phyloP scores from a whole-genome alignment of 2,329 filamentous ascomycete species.

The Alternaria postmessia region DNA sequence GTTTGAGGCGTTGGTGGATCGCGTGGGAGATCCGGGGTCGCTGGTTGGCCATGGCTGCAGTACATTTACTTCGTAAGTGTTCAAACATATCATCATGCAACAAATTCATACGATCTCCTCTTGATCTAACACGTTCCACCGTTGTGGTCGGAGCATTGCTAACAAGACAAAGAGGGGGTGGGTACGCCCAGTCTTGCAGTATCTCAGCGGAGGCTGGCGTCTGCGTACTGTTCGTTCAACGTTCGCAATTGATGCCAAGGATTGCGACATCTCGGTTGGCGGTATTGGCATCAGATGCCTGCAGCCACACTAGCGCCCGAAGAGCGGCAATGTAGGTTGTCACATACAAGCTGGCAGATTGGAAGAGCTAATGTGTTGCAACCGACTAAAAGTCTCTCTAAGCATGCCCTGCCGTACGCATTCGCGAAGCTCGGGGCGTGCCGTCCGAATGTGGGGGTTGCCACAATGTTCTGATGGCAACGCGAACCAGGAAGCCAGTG shows the following conservation, averaged over 20 bases:
- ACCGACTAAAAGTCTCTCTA: neutral
- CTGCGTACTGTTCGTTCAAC: neutral
- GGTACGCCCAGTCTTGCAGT: neutral
- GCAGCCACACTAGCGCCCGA: conserved; percentile 10
- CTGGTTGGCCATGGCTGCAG: conserved; percentile 10
- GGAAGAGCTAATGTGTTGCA: neutral
- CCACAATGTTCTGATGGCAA: neutral
- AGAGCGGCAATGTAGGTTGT: conserved; percentile 1
- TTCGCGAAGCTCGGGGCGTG: neutral
- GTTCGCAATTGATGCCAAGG: conserved; percentile 18
- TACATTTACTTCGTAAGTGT: neutral
- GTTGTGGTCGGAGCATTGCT: neutral
- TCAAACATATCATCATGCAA: neutral
- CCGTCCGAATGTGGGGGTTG: neutral
- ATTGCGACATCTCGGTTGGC: conserved; percentile 21
- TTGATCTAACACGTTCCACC: neutral
- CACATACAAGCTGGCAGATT: neutral
- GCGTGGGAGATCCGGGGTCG: conserved; percentile 6
- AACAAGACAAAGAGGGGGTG: neutral
- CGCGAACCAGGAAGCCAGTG: neutral
- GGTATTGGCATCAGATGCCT: conserved; percentile 10
- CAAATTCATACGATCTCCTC: neutral
- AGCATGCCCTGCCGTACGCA: neutral
- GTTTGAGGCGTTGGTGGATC: conserved; percentile 7
- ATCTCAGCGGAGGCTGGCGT: neutral